Evolutionary conservation across 2,329 filamentous ascomycete species (phyloP).

Genomic region (Lasiodiplodia gonubiensis): DNA sequence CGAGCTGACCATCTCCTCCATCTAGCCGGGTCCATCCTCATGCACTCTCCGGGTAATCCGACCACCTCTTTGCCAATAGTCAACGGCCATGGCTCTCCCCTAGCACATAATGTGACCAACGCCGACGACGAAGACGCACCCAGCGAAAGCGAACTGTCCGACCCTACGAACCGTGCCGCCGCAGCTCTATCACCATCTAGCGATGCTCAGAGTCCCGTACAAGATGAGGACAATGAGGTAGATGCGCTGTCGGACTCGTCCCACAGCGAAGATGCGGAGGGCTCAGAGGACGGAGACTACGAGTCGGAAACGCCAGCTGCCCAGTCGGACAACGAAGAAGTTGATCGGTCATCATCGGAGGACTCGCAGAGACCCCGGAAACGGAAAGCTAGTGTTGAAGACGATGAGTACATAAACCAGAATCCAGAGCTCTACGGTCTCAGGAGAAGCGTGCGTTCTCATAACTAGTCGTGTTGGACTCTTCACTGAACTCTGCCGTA

Average conservation of each 20-base stretch:
- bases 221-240: slow-evolving; percentile 53
- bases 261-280: slow-evolving; percentile 56
- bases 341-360: slow-evolving; percentile 70
- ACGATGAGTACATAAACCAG: slow-evolving; percentile 83
- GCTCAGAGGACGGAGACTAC: slow-evolving; percentile 70
- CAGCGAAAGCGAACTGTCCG: slow-evolving; percentile 79
- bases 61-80: slow-evolving; percentile 67
- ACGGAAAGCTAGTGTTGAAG: slow-evolving; percentile 68
- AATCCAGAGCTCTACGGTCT: slow-evolving; percentile 96
- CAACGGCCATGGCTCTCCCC: slow-evolving; percentile 69
- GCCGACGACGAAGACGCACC: slow-evolving; percentile 57
- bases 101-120: slow-evolving; percentile 53
- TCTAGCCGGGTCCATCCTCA: slow-evolving; percentile 66
- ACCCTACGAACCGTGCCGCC: slow-evolving; percentile 65
- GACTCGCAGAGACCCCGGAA: slow-evolving; percentile 71
- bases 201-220: slow-evolving; percentile 49
- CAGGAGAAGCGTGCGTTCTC: slow-evolving; percentile 78
- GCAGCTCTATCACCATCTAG: slow-evolving; percentile 45
- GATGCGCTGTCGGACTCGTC: slow-evolving; percentile 54
- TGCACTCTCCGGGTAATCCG: slow-evolving; percentile 67
- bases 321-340: slow-evolving; percentile 56
- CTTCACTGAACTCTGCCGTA: slow-evolving; percentile 46
- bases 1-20: slow-evolving; percentile 50
- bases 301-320: slow-evolving; percentile 65
- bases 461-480: slow-evolving; percentile 26